Base-by-base conservation (phyloP, 108 stramenopile genomes). In the Epipyxis sp. region DNA sequence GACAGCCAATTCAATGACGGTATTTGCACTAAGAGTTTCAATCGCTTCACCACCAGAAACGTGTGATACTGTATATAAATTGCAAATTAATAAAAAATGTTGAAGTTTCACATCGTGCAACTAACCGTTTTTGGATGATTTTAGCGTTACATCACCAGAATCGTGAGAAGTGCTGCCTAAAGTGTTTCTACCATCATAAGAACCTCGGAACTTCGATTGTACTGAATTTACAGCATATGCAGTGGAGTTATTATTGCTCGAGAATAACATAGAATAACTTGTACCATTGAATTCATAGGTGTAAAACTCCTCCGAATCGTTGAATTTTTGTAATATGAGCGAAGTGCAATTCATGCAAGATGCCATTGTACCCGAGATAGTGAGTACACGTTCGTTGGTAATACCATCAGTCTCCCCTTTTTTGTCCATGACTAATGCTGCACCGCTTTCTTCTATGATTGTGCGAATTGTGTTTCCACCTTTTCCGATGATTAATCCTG, bases 311-410 rank as follows among this genome's bases (percentile, higher is more conserved):
- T 37, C 61, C 61, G 34, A 6, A 37, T 16, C 3, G 61, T 6
- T 13, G 6, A 65, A 6, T 6, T 37, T 29, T 32, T 29, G 6
- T 32, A 65, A 65, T 32, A 65, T 65, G 34, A 65, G 35, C 20
- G 35, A 3, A 10, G 61, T 65, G 35, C 61, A 65, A 6, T 74
- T 74, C 46, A 74, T 57, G 34, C 71, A 74, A 29, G 32, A 39
- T 54, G 44, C 71, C 3, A 39, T 27, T 37, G 71, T 74, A 6
- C 71, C 71, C 13, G 3, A 3, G 34, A 74, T 13, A 34, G 71
- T 74, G 10, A 74, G 40, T 6, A 74, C 71, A 3, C 71, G 71
- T 39, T 74, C 71, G 27, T 13, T 13, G 32, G 71, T 54, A 6
- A 67, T 13, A 3, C 10, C 13, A 6, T 46, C 44, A n/a, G 71